Base-by-base conservation (phyloP, 2,329 filamentous ascomycete species). In the Salinomyces thailandicus region DNA sequence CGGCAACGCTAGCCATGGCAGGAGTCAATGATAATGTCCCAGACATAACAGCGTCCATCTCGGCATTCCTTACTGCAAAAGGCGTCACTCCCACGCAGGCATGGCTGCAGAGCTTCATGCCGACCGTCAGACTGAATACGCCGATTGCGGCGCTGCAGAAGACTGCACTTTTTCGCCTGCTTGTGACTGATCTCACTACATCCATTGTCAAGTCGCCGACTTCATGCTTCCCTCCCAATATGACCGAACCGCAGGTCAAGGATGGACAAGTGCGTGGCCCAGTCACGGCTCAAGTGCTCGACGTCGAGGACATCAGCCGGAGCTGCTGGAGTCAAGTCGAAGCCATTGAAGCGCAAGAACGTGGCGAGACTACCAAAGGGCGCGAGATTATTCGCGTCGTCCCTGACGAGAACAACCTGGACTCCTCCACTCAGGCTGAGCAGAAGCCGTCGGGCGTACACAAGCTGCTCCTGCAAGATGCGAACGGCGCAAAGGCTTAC, bases 251-350 rank as follows among this genome's bases (percentile, higher is more conserved):
- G 0, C 61, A 64, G 3, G 58, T 71, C 7, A 67, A 72, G 44
- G 75, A 84, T 40, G 60, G 64, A 3, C 63, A 61, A 0, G 63
- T 96, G 0, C 42, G 63, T 0, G 69, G 68, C 1, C 73, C 84
- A 19, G 68, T 89, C 1, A 68, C 80, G 3, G 79, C 91, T 1
- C 91, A 96, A 59, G 74, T 96, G 1, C 64, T 94, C 1, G 86
- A 93, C 50, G 69, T 96, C 5, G 81, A 93, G 54, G 87, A 96
- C 54, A 71, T 96, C 14, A 73, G 79, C 2, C 71, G 73, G 35
- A 85, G 81, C 49, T 73, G 81, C 35, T 93, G 87, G 85, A 80
- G 85, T 45, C 85, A 95, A 59, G 73, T 94, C 19, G 85, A 95
- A 58, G 77, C 79, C 20, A 75, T 91, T 5, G 83, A 89, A 58